These are phyloP conservation scores for Globisporangium uncinulatum DNA, from an alignment of 352 stramenopile genomes.

Conservation along the genomic window DNA sequence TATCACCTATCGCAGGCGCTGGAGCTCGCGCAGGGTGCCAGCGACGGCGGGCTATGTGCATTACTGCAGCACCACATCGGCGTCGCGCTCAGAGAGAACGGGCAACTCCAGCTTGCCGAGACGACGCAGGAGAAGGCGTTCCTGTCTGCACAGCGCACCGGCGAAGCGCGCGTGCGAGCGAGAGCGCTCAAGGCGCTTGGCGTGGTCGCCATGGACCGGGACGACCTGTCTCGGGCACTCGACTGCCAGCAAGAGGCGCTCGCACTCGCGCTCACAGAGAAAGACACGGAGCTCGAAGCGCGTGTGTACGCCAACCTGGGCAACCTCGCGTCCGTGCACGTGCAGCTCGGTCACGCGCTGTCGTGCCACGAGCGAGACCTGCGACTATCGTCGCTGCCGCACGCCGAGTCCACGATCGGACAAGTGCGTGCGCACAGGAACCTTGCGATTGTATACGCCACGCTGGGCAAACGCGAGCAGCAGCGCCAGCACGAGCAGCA, in stretches of 20 bases:
- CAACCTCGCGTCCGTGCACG: constrained; percentile 51
- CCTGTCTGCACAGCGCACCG: constrained; percentile 27
- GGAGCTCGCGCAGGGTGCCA: constrained; percentile 16
- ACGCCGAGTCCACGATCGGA: constrained; percentile 48
- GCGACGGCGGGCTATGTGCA: constrained; percentile 22
- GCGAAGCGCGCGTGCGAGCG: constrained; percentile 36
- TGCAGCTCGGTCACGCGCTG: constrained; percentile 52
- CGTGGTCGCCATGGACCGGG: constrained; percentile 44
- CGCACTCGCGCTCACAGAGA: constrained; percentile 31
- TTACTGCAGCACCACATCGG: constrained; percentile 68
- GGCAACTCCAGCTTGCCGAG: constrained; percentile 25
- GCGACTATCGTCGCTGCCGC: constrained; percentile 23
- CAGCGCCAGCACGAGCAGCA: constrained; percentile 37
- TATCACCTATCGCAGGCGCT: constrained; percentile 35
- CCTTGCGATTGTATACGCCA: constrained; percentile 56
- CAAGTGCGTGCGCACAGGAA: constrained; percentile 62
- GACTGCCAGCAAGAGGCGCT: constrained; percentile 66
- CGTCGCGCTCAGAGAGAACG: constrained; percentile 59
- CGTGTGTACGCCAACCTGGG: constrained; percentile 75
- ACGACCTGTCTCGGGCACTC: constrained; percentile 34
- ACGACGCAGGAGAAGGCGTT: constrained; percentile 50
- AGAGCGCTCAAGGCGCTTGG: constrained; percentile 63
- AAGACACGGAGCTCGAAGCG: constrained; percentile 61
- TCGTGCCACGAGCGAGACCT: constrained; percentile 63
- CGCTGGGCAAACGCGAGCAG: constrained; percentile 35